Evolutionary conservation across 2,329 filamentous ascomycete species (phyloP).

Genomic region (Claviceps fusiformis): DNA sequence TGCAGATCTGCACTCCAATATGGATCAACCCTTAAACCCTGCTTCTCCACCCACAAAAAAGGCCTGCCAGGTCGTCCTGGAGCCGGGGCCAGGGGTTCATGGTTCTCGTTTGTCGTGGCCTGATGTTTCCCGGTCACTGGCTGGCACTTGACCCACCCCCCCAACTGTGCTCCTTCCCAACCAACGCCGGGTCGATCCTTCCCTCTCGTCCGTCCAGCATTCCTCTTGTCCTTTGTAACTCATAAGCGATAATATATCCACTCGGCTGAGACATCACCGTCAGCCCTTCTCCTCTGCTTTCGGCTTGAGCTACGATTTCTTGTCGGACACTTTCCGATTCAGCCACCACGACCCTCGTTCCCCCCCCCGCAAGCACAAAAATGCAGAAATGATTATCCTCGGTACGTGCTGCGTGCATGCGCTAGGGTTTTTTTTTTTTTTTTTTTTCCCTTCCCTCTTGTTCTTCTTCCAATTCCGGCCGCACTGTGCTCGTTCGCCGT

Average conservation of each 20-base stretch:
- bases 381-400: neutral
- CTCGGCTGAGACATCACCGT: neutral
- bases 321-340: neutral
- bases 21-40: neutral
- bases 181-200: neutral
- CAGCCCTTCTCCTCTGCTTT: neutral
- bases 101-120: neutral
- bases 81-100: neutral
- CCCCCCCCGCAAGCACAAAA: no score
- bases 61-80: no score
- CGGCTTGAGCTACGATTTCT: no score
- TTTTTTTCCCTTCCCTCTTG: no score
- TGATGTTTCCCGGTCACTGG: neutral
- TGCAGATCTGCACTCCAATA: conserved; percentile 1
- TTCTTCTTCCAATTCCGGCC: no score
- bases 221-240: neutral
- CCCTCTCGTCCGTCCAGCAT: neutral
- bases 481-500: neutral
- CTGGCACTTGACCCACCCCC: neutral
- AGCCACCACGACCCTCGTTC: neutral
- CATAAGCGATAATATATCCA: neutral
- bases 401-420: neutral
- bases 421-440: no score
- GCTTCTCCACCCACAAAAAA: neutral
- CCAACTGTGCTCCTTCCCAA: no score